Evolutionary conservation across 371 early-diverging fungal genomes (phyloP).

Genomic region (Enterocytospora artemiae): DNA sequence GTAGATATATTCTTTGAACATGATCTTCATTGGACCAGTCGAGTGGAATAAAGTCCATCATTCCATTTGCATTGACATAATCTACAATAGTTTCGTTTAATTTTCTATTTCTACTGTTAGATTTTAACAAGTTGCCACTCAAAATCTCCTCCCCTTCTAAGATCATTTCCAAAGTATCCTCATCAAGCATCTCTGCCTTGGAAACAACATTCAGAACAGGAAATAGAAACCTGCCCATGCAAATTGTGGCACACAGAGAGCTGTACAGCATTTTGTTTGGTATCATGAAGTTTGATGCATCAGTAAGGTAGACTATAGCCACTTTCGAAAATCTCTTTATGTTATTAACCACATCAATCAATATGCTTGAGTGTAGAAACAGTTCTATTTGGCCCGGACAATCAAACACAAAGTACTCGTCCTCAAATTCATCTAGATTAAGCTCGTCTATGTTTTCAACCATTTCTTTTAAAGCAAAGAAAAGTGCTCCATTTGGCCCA

Average conservation of each 20-base stretch:
- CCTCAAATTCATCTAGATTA: constrained; percentile 87
- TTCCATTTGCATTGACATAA: constrained; percentile 66
- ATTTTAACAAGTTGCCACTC: not conserved
- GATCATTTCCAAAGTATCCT: not conserved
- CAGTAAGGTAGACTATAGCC: constrained; percentile 79
- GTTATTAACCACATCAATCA: constrained; percentile 67
- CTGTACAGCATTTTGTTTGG: constrained; percentile 82
- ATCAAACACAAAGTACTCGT: constrained; percentile 87
- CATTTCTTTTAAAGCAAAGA: constrained; percentile 78
- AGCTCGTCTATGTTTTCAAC: constrained; percentile 85
- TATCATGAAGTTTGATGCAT: constrained; percentile 81
- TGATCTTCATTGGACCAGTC: constrained; percentile 84
- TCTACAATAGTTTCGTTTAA: constrained; percentile 47
- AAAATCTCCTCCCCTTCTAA: not conserved
- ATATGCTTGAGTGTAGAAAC: constrained; percentile 89
- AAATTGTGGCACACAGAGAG: constrained; percentile 65
- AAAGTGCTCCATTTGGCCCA: constrained; percentile 95
- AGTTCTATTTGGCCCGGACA: constrained; percentile 99
- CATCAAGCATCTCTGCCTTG: too few species aligned
- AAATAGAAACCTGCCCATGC: constrained; percentile 83
- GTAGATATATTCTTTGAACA: constrained; percentile 68
- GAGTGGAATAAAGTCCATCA: constrained; percentile 82
- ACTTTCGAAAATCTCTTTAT: constrained; percentile 60
- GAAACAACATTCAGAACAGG: constrained; percentile 88
- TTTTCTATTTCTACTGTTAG: constrained; percentile 9